Evolutionary conservation across 1,284 basidiomycete species (phyloP).

Genomic region (Ceratobasidium sp.): DNA sequence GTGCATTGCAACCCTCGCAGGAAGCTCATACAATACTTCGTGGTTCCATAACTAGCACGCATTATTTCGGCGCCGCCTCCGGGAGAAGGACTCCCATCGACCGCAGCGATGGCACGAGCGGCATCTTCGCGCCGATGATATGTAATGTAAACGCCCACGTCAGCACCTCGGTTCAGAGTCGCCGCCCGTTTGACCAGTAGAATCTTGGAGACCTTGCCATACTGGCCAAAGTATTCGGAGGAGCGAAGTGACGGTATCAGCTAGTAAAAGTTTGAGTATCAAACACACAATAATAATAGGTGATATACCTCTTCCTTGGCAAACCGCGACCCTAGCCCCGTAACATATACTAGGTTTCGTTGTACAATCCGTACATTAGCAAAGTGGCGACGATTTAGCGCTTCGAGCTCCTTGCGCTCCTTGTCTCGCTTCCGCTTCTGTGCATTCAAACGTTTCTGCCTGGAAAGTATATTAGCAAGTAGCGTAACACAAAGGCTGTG

Average conservation of each 20-base stretch:
- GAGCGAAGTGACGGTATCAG: slow-evolving; percentile 94
- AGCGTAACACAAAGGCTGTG: background rate
- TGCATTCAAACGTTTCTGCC: slow-evolving; percentile 94
- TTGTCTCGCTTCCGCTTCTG: slow-evolving; percentile 97
- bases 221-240: slow-evolving; percentile 98
- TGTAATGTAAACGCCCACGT: slow-evolving; percentile 95
- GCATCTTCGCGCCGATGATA: slow-evolving; percentile 97
- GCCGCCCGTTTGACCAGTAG: slow-evolving; percentile 90
- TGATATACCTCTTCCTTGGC: slow-evolving; percentile 91
- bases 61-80: slow-evolving; percentile 83
- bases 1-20: slow-evolving; percentile 88
- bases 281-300: background rate
- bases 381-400: slow-evolving; percentile 85
- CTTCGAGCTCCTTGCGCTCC: slow-evolving; percentile 94
- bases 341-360: slow-evolving; percentile 95
- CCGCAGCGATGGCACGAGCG: slow-evolving; percentile 88
- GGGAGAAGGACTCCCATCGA: slow-evolving; percentile 90
- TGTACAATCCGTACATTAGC: slow-evolving; percentile 97
- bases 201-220: slow-evolving; percentile 97
- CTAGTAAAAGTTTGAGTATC: slow-evolving; percentile 57
- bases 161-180: slow-evolving; percentile 68
- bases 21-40: slow-evolving; percentile 98
- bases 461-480: slow-evolving; percentile 53
- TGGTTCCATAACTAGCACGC: slow-evolving; percentile 95
- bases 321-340: slow-evolving; percentile 88